Base-by-base conservation (phyloP, 1,284 basidiomycete species). In the Fomitopsis schrenkii region DNA sequence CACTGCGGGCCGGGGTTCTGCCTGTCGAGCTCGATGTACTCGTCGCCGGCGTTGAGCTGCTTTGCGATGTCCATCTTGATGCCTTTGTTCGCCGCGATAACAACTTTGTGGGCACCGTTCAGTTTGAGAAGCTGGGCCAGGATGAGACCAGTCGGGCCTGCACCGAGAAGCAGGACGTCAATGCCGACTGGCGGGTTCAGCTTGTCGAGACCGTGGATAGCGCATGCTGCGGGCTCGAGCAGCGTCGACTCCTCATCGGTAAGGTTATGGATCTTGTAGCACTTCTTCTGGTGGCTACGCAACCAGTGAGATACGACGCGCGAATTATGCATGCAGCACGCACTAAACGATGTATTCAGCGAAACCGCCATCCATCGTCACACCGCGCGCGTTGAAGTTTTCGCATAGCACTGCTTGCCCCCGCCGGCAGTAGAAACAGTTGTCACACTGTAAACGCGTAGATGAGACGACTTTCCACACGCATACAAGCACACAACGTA, bases 211-310 rank as follows among this genome's bases (percentile, higher is more conserved):
- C 93, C 93, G 75, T 95, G 94, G 59, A 95, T 84, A 17, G 93
- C 93, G 72, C 93, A 95, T 15, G 93, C 87, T 4, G 93, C 90
- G 19, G 93, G 93, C 73, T 95, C 93, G 59, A 95, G 78, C n/a
- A 95, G 82, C 4, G 91, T 94, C 0, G 93, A 89, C 68, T 95
- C 91, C 74, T 93, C 89, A 68, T 95, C 92, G n/a, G 86, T 83
- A 50, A 95, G 81, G 75, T 94, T 94, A 69, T 88, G 75, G 71
- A 95, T 90, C 75, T 90, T 90, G 83, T 90, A 95, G 35, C 93
- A 80, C 72, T 94, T 94, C 71, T 86, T 83, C 57, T 81, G 78
- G 56, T 80, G 75, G 66, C 86, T 90, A 33, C 19, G 12, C 19
- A 41, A 60, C 1, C 1, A 10, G 55, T 63, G n/a, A 56, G 46